Conservation (phyloP, 2,329 filamentous ascomycete genomes). For the Trichoderma sp. region DNA sequence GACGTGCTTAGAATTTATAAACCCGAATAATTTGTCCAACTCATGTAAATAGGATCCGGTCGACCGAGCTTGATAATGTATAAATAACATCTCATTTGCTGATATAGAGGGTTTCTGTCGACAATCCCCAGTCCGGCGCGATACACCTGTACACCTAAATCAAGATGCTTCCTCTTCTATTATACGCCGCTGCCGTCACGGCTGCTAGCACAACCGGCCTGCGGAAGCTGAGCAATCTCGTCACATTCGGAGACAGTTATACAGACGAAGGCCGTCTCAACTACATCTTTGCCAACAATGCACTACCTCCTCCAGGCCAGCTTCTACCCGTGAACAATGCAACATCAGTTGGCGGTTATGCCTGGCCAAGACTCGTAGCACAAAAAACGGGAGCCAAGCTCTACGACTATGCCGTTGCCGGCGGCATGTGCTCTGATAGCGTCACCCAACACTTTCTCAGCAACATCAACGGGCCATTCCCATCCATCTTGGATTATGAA, state of each 20-base stretch:
- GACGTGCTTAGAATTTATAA: neutral
- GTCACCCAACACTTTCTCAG: conserved; percentile 38
- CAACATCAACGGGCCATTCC: conserved; percentile 49
- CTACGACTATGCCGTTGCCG: conserved; percentile 69
- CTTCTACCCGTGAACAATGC: conserved; percentile 44
- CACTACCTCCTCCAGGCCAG: conserved; percentile 59
- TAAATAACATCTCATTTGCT: neutral
- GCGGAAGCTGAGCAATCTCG: conserved; percentile 46
- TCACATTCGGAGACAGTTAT: conserved; percentile 74
- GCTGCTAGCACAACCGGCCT: neutral
- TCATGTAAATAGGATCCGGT: neutral
- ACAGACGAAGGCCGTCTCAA: conserved; percentile 67
- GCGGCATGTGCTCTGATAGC: conserved; percentile 69
- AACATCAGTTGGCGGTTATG: conserved; percentile 63
- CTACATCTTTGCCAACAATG: conserved; percentile 62
- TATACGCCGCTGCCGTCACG: neutral
- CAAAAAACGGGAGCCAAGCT: conserved; percentile 54
- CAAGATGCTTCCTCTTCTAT: conserved; percentile 1
- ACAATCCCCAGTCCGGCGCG: neutral
- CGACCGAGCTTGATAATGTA: neutral
- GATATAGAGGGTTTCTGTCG: neutral
- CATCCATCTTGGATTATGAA: conserved; percentile 58
- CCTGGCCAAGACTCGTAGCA: conserved; percentile 67
- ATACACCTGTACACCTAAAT: neutral
- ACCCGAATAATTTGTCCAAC: neutral